phyloP scores from a whole-genome alignment of 176 grass and related monocot species.

The Oryza glaberrima region DNA sequence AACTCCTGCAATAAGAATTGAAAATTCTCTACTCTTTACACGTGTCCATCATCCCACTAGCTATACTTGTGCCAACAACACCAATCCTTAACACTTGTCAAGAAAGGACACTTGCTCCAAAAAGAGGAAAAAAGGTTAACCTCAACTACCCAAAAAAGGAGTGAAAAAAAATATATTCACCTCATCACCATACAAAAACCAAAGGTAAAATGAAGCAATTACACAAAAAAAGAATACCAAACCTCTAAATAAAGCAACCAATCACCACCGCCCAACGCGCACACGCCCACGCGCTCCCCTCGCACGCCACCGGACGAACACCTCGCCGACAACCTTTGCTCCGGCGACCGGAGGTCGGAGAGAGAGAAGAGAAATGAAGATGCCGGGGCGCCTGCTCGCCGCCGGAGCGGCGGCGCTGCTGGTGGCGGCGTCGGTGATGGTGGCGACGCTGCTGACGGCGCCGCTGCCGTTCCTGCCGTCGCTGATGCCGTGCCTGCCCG shows the following conservation, averaged over 20 bases:
- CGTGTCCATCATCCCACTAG: no score
- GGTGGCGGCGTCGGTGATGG: slow-evolving; percentile 23
- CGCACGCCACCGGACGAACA: neutral
- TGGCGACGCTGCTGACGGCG: slow-evolving; percentile 17
- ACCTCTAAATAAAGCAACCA: slow-evolving; percentile 38
- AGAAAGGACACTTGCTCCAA: neutral
- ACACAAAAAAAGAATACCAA: neutral
- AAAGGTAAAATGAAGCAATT: neutral
- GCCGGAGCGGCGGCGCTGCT: slow-evolving; percentile 33
- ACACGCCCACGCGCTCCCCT: neutral
- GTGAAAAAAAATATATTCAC: neutral
- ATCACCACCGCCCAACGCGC: neutral
- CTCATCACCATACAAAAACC: neutral
- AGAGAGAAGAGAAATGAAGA: slow-evolving; percentile 24
- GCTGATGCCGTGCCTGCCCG: slow-evolving; percentile 38
- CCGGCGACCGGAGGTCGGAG: neutral
- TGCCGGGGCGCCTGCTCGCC: slow-evolving; percentile 6
- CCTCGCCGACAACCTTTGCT: neutral
- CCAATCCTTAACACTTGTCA: neutral
- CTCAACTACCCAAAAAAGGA: neutral
- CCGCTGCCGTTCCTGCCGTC: slow-evolving; percentile 24
- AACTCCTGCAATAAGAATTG: no score
- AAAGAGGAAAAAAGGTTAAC: neutral
- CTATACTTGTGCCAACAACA: no score
- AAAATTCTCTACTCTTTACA: no score